Conservation (phyloP, 169 alveolate species). For the Plasmodium malariae region DNA sequence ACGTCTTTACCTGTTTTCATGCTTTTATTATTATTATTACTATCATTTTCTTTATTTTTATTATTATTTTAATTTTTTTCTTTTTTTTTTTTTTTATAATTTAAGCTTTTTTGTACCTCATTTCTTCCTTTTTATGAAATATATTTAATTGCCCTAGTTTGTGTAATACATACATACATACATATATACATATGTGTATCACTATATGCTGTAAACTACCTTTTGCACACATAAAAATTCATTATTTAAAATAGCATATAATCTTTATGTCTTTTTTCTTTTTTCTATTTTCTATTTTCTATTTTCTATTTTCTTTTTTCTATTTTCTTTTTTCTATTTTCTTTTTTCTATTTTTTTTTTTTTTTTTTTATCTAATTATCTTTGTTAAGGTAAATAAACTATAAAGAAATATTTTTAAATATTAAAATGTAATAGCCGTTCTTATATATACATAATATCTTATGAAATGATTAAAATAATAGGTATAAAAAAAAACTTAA, state of each 20-base stretch:
- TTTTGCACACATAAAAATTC: too few relatives aligned
- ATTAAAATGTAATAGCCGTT: background rate
- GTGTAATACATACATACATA: background rate
- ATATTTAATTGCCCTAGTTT: background rate
- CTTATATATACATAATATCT: background rate
- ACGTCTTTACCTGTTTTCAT: background rate
- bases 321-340: background rate
- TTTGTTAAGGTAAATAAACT: background rate
- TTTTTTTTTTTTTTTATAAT: background rate
- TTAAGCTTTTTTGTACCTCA: too few relatives aligned
- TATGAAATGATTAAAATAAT: background rate
- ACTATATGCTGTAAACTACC: background rate
- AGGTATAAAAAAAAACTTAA: too few relatives aligned
- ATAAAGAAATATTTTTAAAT: background rate
- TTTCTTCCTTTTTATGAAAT: background rate
- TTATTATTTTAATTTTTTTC: background rate
- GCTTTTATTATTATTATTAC: background rate
- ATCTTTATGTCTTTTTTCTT: too few relatives aligned
- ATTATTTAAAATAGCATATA: too few relatives aligned
- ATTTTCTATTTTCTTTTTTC: background rate
- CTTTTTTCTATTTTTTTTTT: background rate
- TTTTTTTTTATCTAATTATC: background rate
- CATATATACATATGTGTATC: background rate
- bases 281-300: too few relatives aligned
- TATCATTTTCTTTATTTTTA: background rate